Conservation (phyloP, 2,329 filamentous ascomycete species). For the Aspergillus luchuensis region DNA sequence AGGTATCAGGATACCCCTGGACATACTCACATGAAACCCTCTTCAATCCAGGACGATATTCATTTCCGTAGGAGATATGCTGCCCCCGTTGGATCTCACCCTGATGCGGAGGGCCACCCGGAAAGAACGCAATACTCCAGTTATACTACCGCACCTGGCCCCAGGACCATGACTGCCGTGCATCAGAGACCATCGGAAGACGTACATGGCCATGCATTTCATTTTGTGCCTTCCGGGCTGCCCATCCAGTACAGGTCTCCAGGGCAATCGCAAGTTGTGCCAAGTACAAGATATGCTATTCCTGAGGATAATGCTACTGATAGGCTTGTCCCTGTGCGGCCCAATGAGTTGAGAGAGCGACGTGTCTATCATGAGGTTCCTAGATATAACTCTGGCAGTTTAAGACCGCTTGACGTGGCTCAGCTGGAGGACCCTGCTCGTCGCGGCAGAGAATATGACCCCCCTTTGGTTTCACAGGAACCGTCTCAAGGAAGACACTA, state of each 20-base stretch:
- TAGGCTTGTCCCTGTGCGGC: conserved; percentile 19
- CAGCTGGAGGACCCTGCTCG: conserved; percentile 17
- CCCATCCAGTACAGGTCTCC: conserved; percentile 13
- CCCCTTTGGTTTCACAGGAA: conserved; percentile 21
- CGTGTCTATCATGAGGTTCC: conserved; percentile 23
- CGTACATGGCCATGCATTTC: conserved; percentile 19
- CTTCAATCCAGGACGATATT: conserved; percentile 21
- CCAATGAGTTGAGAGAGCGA: conserved; percentile 19
- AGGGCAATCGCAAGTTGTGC: conserved; percentile 15
- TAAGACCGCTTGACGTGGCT: conserved; percentile 13
- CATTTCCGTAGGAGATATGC: conserved; percentile 28
- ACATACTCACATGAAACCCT: conserved; percentile 17
- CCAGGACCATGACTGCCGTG: conserved; percentile 19
- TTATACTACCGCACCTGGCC: conserved; percentile 19
- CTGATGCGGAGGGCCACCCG: conserved; percentile 21
- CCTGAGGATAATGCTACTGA: conserved; percentile 22
- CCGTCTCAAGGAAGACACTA: conserved; percentile 31
- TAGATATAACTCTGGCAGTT: conserved; percentile 19
- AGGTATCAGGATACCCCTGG: conserved; percentile 22
- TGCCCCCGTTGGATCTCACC: conserved; percentile 22
- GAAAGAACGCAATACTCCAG: conserved; percentile 19
- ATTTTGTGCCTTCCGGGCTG: conserved; percentile 16
- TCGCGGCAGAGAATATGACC: conserved; percentile 21
- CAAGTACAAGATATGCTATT: conserved; percentile 21
- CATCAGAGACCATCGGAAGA: conserved; percentile 22